These are phyloP conservation scores for Mucor lusitanicus DNA, from an alignment of 371 early-diverging fungal genomes.

Conservation along the genomic window DNA sequence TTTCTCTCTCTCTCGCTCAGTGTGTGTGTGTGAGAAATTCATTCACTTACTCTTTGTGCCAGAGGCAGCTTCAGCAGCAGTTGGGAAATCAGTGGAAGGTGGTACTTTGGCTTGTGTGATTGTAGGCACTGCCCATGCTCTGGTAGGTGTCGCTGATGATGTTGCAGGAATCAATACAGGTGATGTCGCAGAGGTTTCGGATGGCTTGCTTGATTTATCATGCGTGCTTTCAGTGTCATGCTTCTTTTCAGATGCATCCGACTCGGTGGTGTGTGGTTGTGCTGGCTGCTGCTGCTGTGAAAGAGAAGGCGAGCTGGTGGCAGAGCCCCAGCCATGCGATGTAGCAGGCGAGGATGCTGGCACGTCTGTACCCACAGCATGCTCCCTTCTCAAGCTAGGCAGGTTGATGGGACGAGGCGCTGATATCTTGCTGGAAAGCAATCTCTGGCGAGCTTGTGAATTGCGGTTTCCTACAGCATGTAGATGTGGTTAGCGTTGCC, in stretches of 20 bases:
- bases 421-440: constrained; percentile 42
- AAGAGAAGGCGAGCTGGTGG: constrained; percentile 19
- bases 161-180: neutral
- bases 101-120: constrained; percentile 1
- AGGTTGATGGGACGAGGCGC: constrained; percentile 54
- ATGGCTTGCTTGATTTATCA: neutral
- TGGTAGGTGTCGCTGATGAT: constrained; percentile 4
- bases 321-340: constrained; percentile 38
- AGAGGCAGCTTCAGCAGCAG: constrained; percentile 27
- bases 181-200: neutral
- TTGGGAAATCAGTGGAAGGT: constrained; percentile 29
- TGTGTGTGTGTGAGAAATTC: constrained; percentile 4
- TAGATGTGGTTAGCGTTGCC: neutral
- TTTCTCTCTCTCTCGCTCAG: neutral
- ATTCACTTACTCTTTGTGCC: constrained; percentile 20
- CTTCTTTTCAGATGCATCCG: neutral
- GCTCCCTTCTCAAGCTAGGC: constrained; percentile 48
- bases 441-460: constrained; percentile 30
- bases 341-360: constrained; percentile 21
- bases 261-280: neutral
- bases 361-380: constrained; percentile 27
- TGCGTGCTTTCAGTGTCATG: neutral
- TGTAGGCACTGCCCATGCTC: constrained; percentile 29
- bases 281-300: neutral
- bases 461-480: constrained; percentile 25